phyloP scores from a whole-genome alignment of 345 rosid genomes.

The Moricandia moricandioides region DNA sequence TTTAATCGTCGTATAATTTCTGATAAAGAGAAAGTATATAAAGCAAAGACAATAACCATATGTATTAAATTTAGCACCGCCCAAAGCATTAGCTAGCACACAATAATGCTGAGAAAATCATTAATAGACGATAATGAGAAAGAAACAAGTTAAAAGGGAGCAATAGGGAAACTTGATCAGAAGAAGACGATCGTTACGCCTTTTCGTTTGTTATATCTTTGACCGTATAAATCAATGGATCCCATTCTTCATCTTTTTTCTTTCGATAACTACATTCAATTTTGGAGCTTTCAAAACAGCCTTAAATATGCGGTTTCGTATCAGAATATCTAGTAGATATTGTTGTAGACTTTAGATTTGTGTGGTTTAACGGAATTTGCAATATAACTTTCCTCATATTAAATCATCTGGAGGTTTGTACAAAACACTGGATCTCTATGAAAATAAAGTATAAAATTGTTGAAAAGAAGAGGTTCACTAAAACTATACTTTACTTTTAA shows the following conservation, averaged over 20 bases:
- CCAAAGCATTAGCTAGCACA: conserved; percentile 29
- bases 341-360: not conserved
- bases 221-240: conserved; percentile 34
- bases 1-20: not conserved
- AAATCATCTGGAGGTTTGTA: not conserved
- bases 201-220: conserved; percentile 28
- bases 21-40: conserved; percentile 9
- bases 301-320: conserved; percentile 20
- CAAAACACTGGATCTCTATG: not conserved
- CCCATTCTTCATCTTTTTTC: conserved; percentile 23
- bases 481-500: not conserved
- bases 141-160: conserved; percentile 25
- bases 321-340: conserved; percentile 6
- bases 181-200: conserved; percentile 22
- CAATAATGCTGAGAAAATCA: conserved; percentile 27
- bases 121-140: conserved; percentile 23
- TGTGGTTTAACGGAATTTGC: not conserved
- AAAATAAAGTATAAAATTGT: not conserved
- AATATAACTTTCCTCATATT: not conserved
- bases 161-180: conserved; percentile 24
- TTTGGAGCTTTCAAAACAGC: conserved; percentile 11
- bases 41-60: conserved; percentile 14
- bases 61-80: conserved; percentile 27
- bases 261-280: conserved; percentile 14
- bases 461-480: not conserved